A percentile compares a stretch with the other conserved stretches of the same genome.
These are phyloP conservation scores for Magnolia sinica DNA, from an alignment of 164 flowering plant genomes.

Conservation along the genomic window DNA sequence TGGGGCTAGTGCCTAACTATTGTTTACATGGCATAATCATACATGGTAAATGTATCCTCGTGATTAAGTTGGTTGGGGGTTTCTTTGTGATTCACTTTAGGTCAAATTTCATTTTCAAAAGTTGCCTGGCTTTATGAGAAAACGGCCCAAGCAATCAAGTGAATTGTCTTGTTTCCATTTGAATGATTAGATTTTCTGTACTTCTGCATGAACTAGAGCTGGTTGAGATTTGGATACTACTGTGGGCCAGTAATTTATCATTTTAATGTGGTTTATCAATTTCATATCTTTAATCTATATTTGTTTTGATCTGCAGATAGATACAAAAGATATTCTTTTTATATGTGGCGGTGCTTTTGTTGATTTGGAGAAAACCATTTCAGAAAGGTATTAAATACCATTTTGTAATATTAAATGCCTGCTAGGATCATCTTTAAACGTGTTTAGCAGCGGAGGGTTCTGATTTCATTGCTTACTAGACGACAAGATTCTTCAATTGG, in stretches of 20 bases:
- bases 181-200: neutral
- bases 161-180: neutral
- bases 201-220: neutral
- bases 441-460: slow-evolving; percentile 3
- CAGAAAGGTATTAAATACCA: slow-evolving; percentile 65
- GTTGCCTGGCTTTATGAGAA: neutral
- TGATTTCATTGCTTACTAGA: slow-evolving; percentile 29
- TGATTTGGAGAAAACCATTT: slow-evolving; percentile 94
- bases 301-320: slow-evolving; percentile 55
- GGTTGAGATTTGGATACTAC: neutral
- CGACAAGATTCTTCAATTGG: slow-evolving; percentile 99
- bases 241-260: neutral
- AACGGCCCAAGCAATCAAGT: neutral
- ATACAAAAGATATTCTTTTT: slow-evolving; percentile 95
- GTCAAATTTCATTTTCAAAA: neutral
- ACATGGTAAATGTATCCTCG: neutral
- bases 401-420: slow-evolving; percentile 6
- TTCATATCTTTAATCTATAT: slow-evolving; percentile 1
- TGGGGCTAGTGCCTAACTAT: neutral
- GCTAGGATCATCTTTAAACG: neutral
- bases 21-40: neutral
- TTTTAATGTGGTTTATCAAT: neutral
- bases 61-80: neutral
- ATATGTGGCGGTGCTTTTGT: slow-evolving; percentile 99
- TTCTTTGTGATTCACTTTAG: neutral